Evolutionary conservation across 495 filamentous ascomycete genomes (phyloP).

Genomic region (Aspergillus sclerotiicarbonarius): DNA sequence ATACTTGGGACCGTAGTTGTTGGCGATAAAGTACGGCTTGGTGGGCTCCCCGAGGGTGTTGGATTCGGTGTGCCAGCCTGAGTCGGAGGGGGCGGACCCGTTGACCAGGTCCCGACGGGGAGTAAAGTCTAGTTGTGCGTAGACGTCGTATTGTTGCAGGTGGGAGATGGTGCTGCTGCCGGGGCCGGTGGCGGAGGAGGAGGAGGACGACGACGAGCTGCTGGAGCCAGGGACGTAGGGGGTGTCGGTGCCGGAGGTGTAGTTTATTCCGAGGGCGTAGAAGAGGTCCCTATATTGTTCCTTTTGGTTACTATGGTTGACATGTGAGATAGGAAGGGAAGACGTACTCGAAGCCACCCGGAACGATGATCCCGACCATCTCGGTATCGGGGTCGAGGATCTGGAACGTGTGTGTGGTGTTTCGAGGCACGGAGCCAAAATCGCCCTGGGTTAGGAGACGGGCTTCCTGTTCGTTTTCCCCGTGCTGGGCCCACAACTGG

Average conservation of each 20-base stretch:
- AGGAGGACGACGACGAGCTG: conserved; percentile 17
- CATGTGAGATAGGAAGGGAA: background rate
- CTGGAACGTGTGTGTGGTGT: conserved; percentile 47
- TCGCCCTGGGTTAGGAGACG: conserved; percentile 39
- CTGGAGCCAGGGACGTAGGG: conserved; percentile 25
- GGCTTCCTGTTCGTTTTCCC: conserved; percentile 27
- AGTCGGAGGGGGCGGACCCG: conserved; percentile 11
- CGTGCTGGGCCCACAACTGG: conserved; percentile 44
- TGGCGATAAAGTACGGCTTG: conserved; percentile 41
- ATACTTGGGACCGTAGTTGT: conserved; percentile 41
- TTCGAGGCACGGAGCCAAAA: conserved; percentile 36
- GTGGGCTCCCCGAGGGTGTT: conserved; percentile 24
- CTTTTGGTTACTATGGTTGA: background rate
- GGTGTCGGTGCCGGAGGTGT: conserved; percentile 26
- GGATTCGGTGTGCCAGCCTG: conserved; percentile 31
- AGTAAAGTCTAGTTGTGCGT: conserved; percentile 34
- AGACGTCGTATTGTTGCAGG: conserved; percentile 39
- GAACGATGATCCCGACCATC: conserved; percentile 41
- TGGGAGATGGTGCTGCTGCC: conserved; percentile 18
- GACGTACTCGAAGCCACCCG: conserved; percentile 43
- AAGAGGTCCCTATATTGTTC: conserved; percentile 32
- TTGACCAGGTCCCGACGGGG: conserved; percentile 37
- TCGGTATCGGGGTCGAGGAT: conserved; percentile 45
- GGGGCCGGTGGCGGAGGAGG: conserved; percentile 12
- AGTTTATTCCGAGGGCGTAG: conserved; percentile 32